Conservation (phyloP, 345 rosid genomes). For the Excoecaria cochinchinensis region DNA sequence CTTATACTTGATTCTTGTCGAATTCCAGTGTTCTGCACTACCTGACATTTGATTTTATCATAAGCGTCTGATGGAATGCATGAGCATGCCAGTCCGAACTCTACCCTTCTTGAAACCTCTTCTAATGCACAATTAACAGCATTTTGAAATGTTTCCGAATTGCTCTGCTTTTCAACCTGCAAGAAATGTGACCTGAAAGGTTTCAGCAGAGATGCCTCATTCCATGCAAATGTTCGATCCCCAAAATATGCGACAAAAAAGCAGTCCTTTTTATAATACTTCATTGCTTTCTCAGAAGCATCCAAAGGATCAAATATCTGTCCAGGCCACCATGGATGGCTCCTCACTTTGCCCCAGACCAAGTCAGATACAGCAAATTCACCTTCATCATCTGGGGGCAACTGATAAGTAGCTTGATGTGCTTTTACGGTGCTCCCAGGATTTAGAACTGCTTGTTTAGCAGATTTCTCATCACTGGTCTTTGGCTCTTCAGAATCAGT, state of each 20-base stretch:
- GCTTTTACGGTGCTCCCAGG: conserved; percentile 27
- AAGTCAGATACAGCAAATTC: conserved; percentile 52
- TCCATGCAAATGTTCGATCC: conserved; percentile 78
- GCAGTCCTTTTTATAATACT: conserved; percentile 56
- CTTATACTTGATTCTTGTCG: conserved; percentile 36
- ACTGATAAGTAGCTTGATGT: conserved; percentile 42
- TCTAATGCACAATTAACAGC: conserved; percentile 63
- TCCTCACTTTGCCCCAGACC: conserved; percentile 79
- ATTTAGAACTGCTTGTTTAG: conserved; percentile 13
- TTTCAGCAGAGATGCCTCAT: conserved; percentile 55
- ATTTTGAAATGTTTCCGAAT: conserved; percentile 50
- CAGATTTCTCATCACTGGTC: conserved; percentile 23
- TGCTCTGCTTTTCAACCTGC: conserved; percentile 56
- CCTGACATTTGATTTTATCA: conserved; percentile 43
- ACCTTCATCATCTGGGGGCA: conserved; percentile 43
- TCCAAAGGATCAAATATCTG: conserved; percentile 69
- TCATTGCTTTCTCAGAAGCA: conserved; percentile 62
- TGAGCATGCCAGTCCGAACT: conserved; percentile 56
- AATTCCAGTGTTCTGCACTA: conserved; percentile 59
- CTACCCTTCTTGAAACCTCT: conserved; percentile 58
- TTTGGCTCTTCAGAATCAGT: conserved; percentile 29
- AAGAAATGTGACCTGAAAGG: conserved; percentile 57
- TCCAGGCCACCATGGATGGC: conserved; percentile 92
- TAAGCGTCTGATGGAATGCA: conserved; percentile 42
- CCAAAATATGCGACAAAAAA: conserved; percentile 76